phyloP scores from a whole-genome alignment of 192 early-diverging fungal genomes.

The Obelidium mucronatum region DNA sequence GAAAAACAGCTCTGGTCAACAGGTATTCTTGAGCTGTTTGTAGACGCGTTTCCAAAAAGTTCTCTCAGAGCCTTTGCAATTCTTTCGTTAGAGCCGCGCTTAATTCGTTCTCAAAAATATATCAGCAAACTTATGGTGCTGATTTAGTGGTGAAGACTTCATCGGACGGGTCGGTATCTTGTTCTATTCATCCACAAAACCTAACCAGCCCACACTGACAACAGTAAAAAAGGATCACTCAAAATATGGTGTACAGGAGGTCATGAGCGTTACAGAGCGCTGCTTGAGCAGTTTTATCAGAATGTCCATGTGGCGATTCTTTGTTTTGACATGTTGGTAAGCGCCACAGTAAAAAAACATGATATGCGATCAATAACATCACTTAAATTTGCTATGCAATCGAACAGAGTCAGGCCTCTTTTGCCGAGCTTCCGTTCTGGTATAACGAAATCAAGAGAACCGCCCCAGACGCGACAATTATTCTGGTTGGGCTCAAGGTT shows the following conservation, averaged over 20 bases:
- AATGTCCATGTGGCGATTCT: constrained; percentile 56
- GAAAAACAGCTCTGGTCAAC: constrained; percentile 57
- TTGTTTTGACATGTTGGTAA: constrained; percentile 59
- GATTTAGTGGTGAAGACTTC: constrained; percentile 56
- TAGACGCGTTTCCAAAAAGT: too few relatives aligned
- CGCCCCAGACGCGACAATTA: constrained; percentile 51
- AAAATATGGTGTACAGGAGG: constrained; percentile 63
- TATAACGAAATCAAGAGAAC: constrained; percentile 64
- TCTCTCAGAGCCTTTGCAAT: not conserved
- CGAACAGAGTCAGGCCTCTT: constrained; percentile 45
- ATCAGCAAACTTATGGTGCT: constrained; percentile 63
- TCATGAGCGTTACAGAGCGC: constrained; percentile 60
- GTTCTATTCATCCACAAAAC: not conserved
- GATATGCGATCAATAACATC: not conserved
- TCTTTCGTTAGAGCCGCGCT: constrained; percentile 42
- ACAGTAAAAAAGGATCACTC: constrained; percentile 53
- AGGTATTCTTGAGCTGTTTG: constrained; percentile 45
- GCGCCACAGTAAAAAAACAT: not conserved
- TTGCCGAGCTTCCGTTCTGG: constrained; percentile 61
- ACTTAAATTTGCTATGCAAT: not conserved
- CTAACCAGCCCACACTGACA: constrained; percentile 15
- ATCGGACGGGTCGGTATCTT: constrained; percentile 37
- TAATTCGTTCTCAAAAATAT: constrained; percentile 55
- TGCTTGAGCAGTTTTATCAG: constrained; percentile 61
- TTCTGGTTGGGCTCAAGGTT: constrained; percentile 60